These are phyloP conservation scores for Singerocomus inundabilis DNA, from an alignment of 1,284 basidiomycete species.

Conservation along the genomic window DNA sequence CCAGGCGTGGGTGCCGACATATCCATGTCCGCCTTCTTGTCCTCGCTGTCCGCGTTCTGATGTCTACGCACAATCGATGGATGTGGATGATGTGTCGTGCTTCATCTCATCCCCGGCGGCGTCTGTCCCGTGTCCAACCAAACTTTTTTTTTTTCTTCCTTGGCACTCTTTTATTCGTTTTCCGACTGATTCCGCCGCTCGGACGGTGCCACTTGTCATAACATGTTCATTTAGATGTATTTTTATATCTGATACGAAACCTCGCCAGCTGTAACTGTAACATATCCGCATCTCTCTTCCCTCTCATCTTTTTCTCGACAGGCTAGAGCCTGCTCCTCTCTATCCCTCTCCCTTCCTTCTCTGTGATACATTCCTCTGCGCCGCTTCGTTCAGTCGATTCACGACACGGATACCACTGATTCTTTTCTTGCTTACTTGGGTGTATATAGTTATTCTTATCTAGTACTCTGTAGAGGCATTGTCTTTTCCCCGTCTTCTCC, in stretches of 20 bases:
- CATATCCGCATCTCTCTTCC: slow-evolving; percentile 19
- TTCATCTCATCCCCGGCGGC: slow-evolving; percentile 2
- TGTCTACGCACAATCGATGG: not conserved
- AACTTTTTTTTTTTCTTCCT: slow-evolving; percentile 1
- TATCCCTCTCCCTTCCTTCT: too few species aligned
- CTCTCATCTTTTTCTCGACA: not conserved
- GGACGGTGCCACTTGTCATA: slow-evolving; percentile 11
- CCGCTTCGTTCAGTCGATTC: slow-evolving; percentile 22
- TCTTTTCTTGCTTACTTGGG: too few species aligned
- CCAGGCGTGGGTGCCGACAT: slow-evolving; percentile 27
- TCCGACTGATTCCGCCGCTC: slow-evolving; percentile 10
- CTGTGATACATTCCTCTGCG: slow-evolving; percentile 15
- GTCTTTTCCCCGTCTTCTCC: too few species aligned
- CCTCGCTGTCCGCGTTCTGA: slow-evolving; percentile 32
- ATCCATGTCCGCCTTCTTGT: slow-evolving; percentile 35
- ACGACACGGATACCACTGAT: slow-evolving; percentile 10
- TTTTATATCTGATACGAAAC: slow-evolving; percentile 27
- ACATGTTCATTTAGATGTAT: slow-evolving; percentile 26
- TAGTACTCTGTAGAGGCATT: slow-evolving; percentile 23
- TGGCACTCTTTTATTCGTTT: slow-evolving; percentile 3
- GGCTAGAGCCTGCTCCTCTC: slow-evolving; percentile 1
- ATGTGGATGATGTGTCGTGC: too few species aligned
- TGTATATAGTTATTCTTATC: slow-evolving; percentile 37
- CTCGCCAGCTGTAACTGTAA: slow-evolving; percentile 34
- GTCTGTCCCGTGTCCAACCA: slow-evolving; percentile 9